phyloP scores from a whole-genome alignment of 257 asterid species.

The Salvia miltiorrhiza region DNA sequence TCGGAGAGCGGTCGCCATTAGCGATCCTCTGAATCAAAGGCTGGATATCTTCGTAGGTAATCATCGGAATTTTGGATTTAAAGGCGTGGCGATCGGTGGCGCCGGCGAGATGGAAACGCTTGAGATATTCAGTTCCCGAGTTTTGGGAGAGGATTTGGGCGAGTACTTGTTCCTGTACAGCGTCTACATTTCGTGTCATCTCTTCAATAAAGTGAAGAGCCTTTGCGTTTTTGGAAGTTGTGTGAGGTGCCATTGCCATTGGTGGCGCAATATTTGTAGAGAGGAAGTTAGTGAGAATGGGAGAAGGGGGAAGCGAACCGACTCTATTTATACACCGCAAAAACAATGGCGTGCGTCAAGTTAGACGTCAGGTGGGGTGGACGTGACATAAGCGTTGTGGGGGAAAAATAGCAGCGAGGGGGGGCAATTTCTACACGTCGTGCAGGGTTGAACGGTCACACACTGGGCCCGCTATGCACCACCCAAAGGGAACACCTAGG shows the following conservation, averaged over 20 bases:
- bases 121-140: slow-evolving; percentile 32
- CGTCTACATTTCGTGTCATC: slow-evolving; percentile 30
- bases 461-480: neutral
- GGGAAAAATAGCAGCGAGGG: neutral
- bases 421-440: neutral
- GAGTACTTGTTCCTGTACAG: slow-evolving; percentile 23
- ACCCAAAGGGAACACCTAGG: neutral
- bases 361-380: slow-evolving; percentile 35
- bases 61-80: slow-evolving; percentile 18
- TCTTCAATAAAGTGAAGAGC: slow-evolving; percentile 37
- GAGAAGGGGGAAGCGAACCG: neutral
- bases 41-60: slow-evolving; percentile 17
- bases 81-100: slow-evolving; percentile 8
- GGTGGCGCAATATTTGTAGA: neutral
- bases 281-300: neutral
- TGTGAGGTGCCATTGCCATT: slow-evolving; percentile 60
- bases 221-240: slow-evolving; percentile 27
- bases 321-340: neutral
- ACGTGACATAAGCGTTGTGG: neutral
- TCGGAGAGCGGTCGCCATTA: slow-evolving; percentile 42
- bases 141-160: slow-evolving; percentile 33
- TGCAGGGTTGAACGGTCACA: neutral
- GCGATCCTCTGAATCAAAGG: slow-evolving; percentile 30
- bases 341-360: slow-evolving; percentile 23
- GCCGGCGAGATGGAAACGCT: slow-evolving; percentile 5